Evolutionary conservation across 2,329 filamentous ascomycete genomes (phyloP).

Genomic region (Periglandula ipomoeae): DNA sequence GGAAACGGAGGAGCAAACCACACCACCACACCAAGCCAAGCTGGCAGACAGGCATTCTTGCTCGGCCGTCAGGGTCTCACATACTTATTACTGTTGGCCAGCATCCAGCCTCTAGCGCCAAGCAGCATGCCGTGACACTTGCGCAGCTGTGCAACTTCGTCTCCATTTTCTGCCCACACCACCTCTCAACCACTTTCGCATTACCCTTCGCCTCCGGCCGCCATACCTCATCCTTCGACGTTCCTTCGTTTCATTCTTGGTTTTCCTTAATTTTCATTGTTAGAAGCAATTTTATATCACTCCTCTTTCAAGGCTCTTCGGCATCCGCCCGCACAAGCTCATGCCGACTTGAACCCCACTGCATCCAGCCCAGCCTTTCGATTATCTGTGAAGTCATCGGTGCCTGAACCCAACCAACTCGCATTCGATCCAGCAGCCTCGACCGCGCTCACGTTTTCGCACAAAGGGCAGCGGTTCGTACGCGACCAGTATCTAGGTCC

Average conservation of each 20-base stretch:
- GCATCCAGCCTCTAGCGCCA: background rate
- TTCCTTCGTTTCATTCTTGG: background rate
- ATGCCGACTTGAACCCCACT: background rate
- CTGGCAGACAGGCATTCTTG: no score
- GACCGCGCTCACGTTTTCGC: background rate
- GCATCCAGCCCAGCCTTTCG: background rate
- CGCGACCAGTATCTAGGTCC: no score
- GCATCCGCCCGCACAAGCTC: conserved; percentile 1
- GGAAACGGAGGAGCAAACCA: no score
- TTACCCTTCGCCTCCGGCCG: no score
- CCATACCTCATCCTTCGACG: background rate
- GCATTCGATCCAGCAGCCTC: background rate
- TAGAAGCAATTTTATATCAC: background rate
- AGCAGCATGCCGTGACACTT: background rate
- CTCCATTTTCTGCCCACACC: background rate
- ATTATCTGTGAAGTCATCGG: conserved; percentile 3
- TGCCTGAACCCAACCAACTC: background rate
- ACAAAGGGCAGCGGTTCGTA: no score
- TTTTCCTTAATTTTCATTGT: background rate
- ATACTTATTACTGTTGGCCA: background rate
- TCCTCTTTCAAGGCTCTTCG: background rate
- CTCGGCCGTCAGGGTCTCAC: no score
- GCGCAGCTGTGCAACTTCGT: background rate
- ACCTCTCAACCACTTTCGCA: background rate
- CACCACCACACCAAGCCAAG: background rate